phyloP scores from a whole-genome alignment of 2,329 filamentous ascomycete genomes.

The Dactylellina drechsleri region DNA sequence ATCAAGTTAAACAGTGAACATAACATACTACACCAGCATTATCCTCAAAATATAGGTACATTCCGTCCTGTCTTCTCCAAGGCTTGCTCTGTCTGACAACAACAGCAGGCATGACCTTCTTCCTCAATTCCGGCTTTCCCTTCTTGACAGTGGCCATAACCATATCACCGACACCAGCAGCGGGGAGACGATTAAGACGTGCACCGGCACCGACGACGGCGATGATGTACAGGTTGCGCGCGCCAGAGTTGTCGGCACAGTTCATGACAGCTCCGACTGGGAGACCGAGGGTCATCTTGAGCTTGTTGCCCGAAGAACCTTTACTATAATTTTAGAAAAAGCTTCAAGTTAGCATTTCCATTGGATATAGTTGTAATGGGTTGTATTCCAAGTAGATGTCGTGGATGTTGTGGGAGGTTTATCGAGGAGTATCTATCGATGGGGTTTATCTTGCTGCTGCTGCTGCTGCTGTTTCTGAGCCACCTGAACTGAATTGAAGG shows the following conservation, averaged over 20 bases:
- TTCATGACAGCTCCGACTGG: constrained; percentile 99
- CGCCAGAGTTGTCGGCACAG: constrained; percentile 99
- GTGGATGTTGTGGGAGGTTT: neutral
- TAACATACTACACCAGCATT: constrained; percentile 95
- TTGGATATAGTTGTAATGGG: neutral
- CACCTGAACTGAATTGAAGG: neutral
- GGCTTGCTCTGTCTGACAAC: constrained; percentile 99
- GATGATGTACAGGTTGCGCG: constrained; percentile 99
- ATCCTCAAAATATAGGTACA: constrained; percentile 99
- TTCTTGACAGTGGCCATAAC: constrained; percentile 99
- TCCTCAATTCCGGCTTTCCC: constrained; percentile 99
- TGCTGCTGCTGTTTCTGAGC: neutral
- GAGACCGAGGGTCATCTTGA: constrained; percentile 99
- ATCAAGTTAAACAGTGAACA: constrained; percentile 40
- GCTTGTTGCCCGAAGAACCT: constrained; percentile 98
- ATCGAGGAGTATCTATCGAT: neutral
- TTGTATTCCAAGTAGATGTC: neutral
- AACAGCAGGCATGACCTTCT: constrained; percentile 99
- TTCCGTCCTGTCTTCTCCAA: constrained; percentile 97
- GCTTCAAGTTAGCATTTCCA: constrained; percentile 22
- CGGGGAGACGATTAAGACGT: constrained; percentile 95
- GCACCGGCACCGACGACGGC: constrained; percentile 98
- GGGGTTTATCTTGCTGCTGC: constrained; percentile 6
- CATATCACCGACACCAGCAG: constrained; percentile 99
- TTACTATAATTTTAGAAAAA: constrained; percentile 14